These are phyloP conservation scores for Ceratocystis smalleyi DNA, from an alignment of 2,329 filamentous ascomycete genomes.

Conservation along the genomic window DNA sequence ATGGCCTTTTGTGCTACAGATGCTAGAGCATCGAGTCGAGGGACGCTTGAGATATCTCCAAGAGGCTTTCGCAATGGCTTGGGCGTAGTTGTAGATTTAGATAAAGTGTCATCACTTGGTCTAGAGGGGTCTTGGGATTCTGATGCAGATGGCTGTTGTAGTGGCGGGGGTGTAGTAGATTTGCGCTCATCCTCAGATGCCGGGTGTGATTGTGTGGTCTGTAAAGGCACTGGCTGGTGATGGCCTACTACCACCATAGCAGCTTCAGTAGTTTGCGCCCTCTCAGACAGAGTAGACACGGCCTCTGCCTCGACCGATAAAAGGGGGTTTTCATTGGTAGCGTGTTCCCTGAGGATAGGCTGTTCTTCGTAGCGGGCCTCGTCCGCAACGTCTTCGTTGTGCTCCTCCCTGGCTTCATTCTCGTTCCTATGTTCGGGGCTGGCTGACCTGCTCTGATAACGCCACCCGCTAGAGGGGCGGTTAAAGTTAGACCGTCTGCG, in stretches of 20 bases:
- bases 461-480: slow-evolving; percentile 54
- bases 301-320: neutral
- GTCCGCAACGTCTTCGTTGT: neutral
- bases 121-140: neutral
- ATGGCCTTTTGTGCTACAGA: slow-evolving; percentile 4
- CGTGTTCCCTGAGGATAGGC: neutral
- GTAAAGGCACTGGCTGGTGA: neutral
- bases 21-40: neutral
- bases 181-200: neutral
- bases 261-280: neutral
- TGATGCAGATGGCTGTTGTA: neutral
- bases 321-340: neutral
- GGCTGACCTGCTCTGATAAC: slow-evolving; percentile 53
- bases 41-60: neutral
- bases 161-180: neutral
- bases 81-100: neutral
- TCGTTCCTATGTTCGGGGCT: slow-evolving; percentile 41
- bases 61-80: neutral
- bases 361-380: neutral
- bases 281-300: neutral
- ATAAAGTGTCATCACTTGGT: neutral
- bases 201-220: neutral
- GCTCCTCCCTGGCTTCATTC: slow-evolving; percentile 15
- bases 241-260: neutral
- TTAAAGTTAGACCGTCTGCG: slow-evolving; percentile 25